Evolutionary conservation across 2,329 filamentous ascomycete species (phyloP).

Genomic region (Magnaporthales sp.): DNA sequence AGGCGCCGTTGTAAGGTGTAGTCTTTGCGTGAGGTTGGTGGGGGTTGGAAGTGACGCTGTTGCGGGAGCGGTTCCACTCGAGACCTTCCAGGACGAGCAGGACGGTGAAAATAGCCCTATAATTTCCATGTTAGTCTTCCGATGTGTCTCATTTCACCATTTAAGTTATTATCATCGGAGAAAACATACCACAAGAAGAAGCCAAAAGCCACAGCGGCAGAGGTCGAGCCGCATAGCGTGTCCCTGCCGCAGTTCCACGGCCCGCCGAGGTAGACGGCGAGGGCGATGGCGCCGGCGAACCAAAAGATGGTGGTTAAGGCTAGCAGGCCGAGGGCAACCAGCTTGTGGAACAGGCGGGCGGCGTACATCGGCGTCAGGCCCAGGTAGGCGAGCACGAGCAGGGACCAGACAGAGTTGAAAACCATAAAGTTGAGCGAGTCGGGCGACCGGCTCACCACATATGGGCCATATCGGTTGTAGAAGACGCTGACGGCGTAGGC

Average conservation of each 20-base stretch:
- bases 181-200: constrained; percentile 50
- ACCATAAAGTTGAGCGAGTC: constrained; percentile 66
- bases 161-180: too few relatives aligned
- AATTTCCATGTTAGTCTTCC: not conserved
- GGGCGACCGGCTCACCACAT: constrained; percentile 28
- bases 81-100: constrained; percentile 38
- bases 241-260: constrained; percentile 42
- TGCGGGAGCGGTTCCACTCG: constrained; percentile 31
- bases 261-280: constrained; percentile 56
- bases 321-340: constrained; percentile 59
- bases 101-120: constrained; percentile 37
- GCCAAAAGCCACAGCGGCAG: constrained; percentile 58
- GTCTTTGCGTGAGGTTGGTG: constrained; percentile 12
- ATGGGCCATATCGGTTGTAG: not conserved
- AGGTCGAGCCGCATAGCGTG: constrained; percentile 47
- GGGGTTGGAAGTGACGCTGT: constrained; percentile 17
- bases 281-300: constrained; percentile 77
- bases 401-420: constrained; percentile 70
- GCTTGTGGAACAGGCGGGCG: constrained; percentile 51
- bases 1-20: constrained; percentile 12
- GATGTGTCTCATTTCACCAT: too few relatives aligned
- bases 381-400: constrained; percentile 64
- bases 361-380: constrained; percentile 57
- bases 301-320: constrained; percentile 75
- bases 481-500: constrained; percentile 49